A percentile compares a stretch with the other conserved stretches of the same genome.
Evolutionary conservation across 163 green algal genomes (phyloP).

Genomic region (Coccomyxa subellipsoidea): DNA sequence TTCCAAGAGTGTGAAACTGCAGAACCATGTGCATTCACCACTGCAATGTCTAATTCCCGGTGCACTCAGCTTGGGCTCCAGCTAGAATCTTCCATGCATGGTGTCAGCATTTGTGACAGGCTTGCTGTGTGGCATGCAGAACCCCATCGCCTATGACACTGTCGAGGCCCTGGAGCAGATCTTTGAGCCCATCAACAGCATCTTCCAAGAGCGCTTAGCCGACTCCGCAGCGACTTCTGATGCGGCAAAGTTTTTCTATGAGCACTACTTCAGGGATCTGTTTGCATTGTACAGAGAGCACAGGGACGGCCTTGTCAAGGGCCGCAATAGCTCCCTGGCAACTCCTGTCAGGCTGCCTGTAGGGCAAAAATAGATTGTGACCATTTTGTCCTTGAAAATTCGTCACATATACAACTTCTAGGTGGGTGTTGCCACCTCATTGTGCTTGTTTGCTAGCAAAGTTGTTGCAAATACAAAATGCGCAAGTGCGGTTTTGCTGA

Average conservation of each 20-base stretch:
- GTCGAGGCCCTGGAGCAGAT: neutral
- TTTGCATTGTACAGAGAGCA: neutral
- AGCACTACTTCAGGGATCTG: neutral
- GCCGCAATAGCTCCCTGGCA: neutral
- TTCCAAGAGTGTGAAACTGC: no score
- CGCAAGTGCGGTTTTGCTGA: no score
- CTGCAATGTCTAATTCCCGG: no score
- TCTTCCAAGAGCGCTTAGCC: neutral
- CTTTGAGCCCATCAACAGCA: neutral
- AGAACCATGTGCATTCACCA: no score
- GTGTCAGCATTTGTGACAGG: neutral
- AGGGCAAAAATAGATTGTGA: no score
- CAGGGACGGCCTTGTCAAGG: neutral
- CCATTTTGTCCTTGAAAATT: no score
- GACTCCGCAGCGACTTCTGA: neutral
- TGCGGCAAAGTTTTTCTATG: neutral
- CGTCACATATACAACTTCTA: no score
- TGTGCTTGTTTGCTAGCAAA: no score
- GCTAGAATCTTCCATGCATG: no score
- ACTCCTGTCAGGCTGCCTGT: neutral
- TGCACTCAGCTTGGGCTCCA: no score
- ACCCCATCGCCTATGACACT: neutral
- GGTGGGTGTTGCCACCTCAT: no score
- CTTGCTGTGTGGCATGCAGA: neutral
- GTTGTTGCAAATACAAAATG: no score